These are phyloP conservation scores for Cadophora sp. DNA, from an alignment of 2,329 filamentous ascomycete genomes.

Conservation along the genomic window DNA sequence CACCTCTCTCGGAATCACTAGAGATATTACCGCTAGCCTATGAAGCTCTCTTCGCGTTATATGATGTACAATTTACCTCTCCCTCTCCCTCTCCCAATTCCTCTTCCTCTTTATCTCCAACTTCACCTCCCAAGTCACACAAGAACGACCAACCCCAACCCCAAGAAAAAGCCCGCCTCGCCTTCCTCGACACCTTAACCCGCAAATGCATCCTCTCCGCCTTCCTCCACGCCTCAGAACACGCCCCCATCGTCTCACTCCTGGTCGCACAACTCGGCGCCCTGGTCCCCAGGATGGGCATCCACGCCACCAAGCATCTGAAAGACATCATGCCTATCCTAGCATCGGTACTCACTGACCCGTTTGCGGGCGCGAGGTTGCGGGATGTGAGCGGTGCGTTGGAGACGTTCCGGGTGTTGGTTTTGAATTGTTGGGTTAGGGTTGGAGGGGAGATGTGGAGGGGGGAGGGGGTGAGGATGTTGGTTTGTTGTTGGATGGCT, in stretches of 20 bases:
- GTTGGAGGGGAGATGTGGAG: constrained; percentile 50
- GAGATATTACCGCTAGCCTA: constrained; percentile 70
- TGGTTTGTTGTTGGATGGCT: constrained; percentile 42
- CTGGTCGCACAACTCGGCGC: constrained; percentile 58
- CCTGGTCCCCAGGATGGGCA: constrained; percentile 63
- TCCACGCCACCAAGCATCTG: constrained; percentile 71
- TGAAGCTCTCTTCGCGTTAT: constrained; percentile 66
- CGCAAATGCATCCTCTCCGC: constrained; percentile 62
- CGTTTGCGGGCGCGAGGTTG: constrained; percentile 55
- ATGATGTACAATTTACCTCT: constrained; percentile 38
- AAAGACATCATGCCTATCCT: constrained; percentile 73
- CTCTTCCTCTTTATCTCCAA: background rate
- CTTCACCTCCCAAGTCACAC: background rate
- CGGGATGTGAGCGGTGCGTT: constrained; percentile 57
- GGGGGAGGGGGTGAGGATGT: constrained; percentile 23
- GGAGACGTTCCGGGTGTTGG: constrained; percentile 60
- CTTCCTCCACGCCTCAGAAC: constrained; percentile 63
- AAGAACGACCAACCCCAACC: background rate
- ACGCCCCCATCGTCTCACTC: constrained; percentile 62
- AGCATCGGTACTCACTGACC: constrained; percentile 69
- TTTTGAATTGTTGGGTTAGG: constrained; percentile 74
- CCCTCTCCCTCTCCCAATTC: background rate
- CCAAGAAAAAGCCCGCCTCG: constrained; percentile 39
- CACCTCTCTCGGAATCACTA: constrained; percentile 73
- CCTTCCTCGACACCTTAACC: constrained; percentile 60